Conservation (phyloP, 1,139 yeast genomes). For the Yamadazyma pseudoaaseri region DNA sequence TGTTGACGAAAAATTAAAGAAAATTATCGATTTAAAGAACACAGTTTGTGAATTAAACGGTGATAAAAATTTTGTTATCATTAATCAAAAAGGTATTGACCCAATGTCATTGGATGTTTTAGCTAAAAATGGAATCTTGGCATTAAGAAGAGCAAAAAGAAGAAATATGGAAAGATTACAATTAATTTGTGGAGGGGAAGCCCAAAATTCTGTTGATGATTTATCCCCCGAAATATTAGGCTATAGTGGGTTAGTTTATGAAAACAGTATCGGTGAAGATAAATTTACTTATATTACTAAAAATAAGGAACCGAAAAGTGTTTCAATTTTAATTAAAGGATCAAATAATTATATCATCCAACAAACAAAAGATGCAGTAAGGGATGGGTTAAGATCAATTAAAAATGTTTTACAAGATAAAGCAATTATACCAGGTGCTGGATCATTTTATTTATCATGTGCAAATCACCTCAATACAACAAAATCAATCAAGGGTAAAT, state of each 20-base stretch:
- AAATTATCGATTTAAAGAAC: slow-evolving; percentile 89
- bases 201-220: slow-evolving; percentile 97
- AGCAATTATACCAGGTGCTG: slow-evolving; percentile 92
- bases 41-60: slow-evolving; percentile 81
- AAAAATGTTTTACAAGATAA: slow-evolving; percentile 87
- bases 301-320: slow-evolving; percentile 86
- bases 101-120: slow-evolving; percentile 95
- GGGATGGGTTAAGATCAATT: slow-evolving; percentile 96
- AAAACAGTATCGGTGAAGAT: slow-evolving; percentile 93
- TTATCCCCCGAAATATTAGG: slow-evolving; percentile 84
- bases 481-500: slow-evolving; percentile 73
- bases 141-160: slow-evolving; percentile 96
- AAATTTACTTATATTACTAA: slow-evolving; percentile 95
- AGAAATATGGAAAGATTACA: slow-evolving; percentile 99
- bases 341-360: slow-evolving; percentile 85
- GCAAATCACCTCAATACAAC: slow-evolving; percentile 61
- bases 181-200: slow-evolving; percentile 95
- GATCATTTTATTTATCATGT: slow-evolving; percentile 88
- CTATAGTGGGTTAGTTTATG: slow-evolving; percentile 86
- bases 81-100: slow-evolving; percentile 98
- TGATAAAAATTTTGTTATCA: slow-evolving; percentile 82
- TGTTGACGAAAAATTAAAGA: slow-evolving; percentile 89
- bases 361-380: slow-evolving; percentile 94
- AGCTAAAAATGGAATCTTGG: slow-evolving; percentile 90
- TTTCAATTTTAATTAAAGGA: slow-evolving; percentile 89